Conservation (phyloP, 176 grass and related monocot species). For the Zoysia pacifica region DNA sequence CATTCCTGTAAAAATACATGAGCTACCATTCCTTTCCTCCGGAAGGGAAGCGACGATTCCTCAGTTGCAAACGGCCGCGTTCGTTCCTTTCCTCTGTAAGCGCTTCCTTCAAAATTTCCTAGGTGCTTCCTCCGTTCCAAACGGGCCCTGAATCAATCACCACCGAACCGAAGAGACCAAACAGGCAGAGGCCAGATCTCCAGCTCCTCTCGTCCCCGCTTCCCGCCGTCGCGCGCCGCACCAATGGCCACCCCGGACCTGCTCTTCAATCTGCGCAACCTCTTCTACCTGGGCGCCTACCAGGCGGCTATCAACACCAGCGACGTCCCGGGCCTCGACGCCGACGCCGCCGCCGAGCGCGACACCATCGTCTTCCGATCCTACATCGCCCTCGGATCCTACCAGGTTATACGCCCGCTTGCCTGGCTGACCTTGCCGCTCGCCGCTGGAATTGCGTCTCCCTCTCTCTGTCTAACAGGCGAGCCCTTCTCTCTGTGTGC, state of each 20-base stretch:
- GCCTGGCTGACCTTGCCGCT: neutral
- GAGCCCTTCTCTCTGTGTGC: conserved; percentile 13
- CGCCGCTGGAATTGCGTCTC: neutral
- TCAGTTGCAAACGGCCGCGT: too few species aligned
- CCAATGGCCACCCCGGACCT: conserved; percentile 71
- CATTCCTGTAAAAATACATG: too few species aligned
- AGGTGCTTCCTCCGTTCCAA: too few species aligned
- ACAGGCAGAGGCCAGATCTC: conserved; percentile 39
- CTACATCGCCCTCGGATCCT: conserved; percentile 91
- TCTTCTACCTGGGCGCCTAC: conserved; percentile 96
- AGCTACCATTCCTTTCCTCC: too few species aligned
- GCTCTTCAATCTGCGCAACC: conserved; percentile 92
- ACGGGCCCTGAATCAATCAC: neutral
- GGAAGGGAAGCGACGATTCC: too few species aligned
- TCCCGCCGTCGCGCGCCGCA: neutral
- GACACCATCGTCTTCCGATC: conserved; percentile 88
- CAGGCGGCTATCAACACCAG: conserved; percentile 95
- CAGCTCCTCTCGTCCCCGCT: neutral
- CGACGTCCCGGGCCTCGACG: conserved; percentile 71
- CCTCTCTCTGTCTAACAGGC: neutral
- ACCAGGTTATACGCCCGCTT: conserved; percentile 48
- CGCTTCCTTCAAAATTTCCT: too few species aligned
- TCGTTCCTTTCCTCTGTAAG: too few species aligned
- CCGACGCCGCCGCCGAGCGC: conserved; percentile 78
- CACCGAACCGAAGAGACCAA: conserved; percentile 22